These are phyloP conservation scores for Salix arbutifolia DNA, from an alignment of 345 rosid species.

Conservation along the genomic window DNA sequence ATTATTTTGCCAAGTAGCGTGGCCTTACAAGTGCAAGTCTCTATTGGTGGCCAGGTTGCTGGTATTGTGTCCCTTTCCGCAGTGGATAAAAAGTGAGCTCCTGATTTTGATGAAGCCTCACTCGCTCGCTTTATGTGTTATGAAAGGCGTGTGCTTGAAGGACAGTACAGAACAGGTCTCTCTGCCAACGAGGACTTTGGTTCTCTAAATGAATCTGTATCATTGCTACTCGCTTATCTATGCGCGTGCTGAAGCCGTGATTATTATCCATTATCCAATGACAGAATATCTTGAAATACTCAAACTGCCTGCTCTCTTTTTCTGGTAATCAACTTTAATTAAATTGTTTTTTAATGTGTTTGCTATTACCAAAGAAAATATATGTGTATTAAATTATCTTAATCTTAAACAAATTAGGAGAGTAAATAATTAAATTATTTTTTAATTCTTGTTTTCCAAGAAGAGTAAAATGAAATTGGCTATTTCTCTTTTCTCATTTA, in stretches of 20 bases:
- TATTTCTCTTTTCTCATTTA: too few species aligned
- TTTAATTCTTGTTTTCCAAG: too few species aligned
- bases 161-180: background rate
- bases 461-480: too few species aligned
- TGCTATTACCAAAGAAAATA: too few species aligned
- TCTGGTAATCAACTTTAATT: too few species aligned
- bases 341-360: too few species aligned
- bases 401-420: too few species aligned
- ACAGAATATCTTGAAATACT: background rate
- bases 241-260: constrained; percentile 17
- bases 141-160: background rate
- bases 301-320: background rate
- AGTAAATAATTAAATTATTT: too few species aligned
- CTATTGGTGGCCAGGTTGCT: too few species aligned
- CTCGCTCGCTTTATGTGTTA: background rate
- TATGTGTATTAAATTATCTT: too few species aligned
- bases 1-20: background rate
- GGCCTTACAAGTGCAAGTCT: too few species aligned
- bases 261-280: background rate
- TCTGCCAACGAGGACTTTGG: background rate
- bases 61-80: background rate
- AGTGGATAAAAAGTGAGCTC: background rate
- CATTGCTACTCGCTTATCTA: background rate
- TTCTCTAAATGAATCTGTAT: background rate
- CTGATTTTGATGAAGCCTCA: background rate